phyloP scores from a whole-genome alignment of 768 basidiomycete genomes.

The Hypholoma fasciculare region DNA sequence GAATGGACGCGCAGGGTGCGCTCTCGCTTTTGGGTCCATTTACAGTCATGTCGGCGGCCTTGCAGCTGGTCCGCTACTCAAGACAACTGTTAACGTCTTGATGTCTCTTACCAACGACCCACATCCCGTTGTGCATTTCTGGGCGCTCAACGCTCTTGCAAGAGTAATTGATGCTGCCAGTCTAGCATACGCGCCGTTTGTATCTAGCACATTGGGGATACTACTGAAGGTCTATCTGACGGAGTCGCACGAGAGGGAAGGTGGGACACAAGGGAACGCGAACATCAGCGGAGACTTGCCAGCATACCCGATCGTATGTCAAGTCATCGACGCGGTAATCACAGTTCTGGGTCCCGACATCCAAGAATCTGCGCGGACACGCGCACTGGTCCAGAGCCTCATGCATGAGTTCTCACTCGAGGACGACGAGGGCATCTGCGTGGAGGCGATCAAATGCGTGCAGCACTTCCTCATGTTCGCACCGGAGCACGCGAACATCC shows the following conservation, averaged over 20 bases:
- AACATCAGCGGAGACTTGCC: slow-evolving; percentile 91
- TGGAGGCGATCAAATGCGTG: slow-evolving; percentile 94
- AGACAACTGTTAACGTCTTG: slow-evolving; percentile 92
- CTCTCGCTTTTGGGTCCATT: slow-evolving; percentile 88
- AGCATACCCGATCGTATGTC: slow-evolving; percentile 88
- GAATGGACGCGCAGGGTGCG: slow-evolving; percentile 89
- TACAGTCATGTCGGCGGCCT: slow-evolving; percentile 91
- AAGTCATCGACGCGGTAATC: slow-evolving; percentile 90
- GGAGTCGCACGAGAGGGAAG: slow-evolving; percentile 92
- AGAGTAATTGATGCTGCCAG: slow-evolving; percentile 91
- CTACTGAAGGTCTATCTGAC: slow-evolving; percentile 86
- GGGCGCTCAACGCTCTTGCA: slow-evolving; percentile 83
- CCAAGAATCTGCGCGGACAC: slow-evolving; percentile 78
- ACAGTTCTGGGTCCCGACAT: slow-evolving; percentile 95
- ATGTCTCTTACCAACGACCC: slow-evolving; percentile 96
- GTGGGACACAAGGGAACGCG: slow-evolving; percentile 77
- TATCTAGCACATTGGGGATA: slow-evolving; percentile 86
- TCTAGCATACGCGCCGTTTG: slow-evolving; percentile 87
- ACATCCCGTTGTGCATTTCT: slow-evolving; percentile 95
- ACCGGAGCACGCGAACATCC: slow-evolving; percentile 79
- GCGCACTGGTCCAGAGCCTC: slow-evolving; percentile 81
- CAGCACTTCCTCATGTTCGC: slow-evolving; percentile 98
- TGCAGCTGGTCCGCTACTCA: slow-evolving; percentile 91
- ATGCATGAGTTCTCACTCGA: slow-evolving; percentile 85
- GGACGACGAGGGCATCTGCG: slow-evolving; percentile 82